Percentiles rank a stretch among this genome's conserved stretches.
phyloP scores from a whole-genome alignment of 176 grass and related monocot species.

The Bothriochloa decipiens region DNA sequence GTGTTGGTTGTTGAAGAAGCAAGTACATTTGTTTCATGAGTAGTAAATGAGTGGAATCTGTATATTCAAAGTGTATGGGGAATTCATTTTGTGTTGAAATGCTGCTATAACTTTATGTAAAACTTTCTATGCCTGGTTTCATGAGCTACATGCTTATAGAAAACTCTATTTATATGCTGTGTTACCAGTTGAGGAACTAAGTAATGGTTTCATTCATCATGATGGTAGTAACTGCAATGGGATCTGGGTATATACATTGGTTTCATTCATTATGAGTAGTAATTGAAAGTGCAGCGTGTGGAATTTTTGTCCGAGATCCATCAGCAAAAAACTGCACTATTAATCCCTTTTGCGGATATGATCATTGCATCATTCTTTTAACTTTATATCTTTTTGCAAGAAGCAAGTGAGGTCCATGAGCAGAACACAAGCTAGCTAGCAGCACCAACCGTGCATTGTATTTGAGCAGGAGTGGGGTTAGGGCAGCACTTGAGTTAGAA shows the following conservation, averaged over 20 bases:
- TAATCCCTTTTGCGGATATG: not conserved
- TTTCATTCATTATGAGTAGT: not conserved
- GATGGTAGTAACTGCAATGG: not conserved
- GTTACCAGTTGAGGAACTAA: not conserved
- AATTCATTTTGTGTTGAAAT: not conserved
- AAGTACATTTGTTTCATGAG: conserved; percentile 15
- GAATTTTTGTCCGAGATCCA: conserved; percentile 11
- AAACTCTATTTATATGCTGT: not conserved
- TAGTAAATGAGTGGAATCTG: conserved; percentile 6
- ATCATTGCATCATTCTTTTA: conserved; percentile 1
- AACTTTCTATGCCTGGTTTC: not conserved
- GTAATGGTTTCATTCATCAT: not conserved
- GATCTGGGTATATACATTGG: not conserved
- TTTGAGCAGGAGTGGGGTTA: conserved; percentile 22
- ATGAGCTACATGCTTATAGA: not conserved
- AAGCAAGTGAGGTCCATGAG: conserved; percentile 39
- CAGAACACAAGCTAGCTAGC: conserved; percentile 9
- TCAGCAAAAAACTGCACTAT: not conserved
- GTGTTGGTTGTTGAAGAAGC: conserved; percentile 9
- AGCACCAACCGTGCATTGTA: conserved; percentile 18
- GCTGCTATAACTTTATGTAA: not conserved
- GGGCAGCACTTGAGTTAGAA: conserved; percentile 22
- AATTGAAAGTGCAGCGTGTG: not conserved
- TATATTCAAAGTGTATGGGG: conserved; percentile 27
- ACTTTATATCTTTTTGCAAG: not conserved